Evolutionary conservation across 2,329 filamentous ascomycete species (phyloP), one percentile per base, ranked within the genome.

Genomic region (Monosporascus ibericus): DNA sequence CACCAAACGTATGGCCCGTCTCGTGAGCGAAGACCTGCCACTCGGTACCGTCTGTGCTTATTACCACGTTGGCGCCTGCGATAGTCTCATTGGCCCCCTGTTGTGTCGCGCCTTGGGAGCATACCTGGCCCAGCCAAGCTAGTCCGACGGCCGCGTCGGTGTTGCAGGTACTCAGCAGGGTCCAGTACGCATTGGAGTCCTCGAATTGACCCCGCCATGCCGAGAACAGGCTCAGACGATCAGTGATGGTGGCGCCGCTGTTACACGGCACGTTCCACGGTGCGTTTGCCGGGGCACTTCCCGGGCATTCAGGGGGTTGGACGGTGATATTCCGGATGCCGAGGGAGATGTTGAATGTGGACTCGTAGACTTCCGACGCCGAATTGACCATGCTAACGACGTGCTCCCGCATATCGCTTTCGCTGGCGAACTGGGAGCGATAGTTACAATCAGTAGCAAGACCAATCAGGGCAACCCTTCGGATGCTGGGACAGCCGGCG

Each of bases 21-120:
- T 97, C 92, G 67, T 97, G 92, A 30, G 92, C 92, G 70, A 97
- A 90, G 53, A 97, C 88, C 68, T 96, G 91, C 92, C 92, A 97
- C 67, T 96, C 92, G 3, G 84, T 87, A 22, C 81, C 78, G 0
- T 46, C 42, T 17, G 90, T 95, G 58, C 84, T 84, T 25, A 94
- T 85, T 22, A 99, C 90, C 1, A 99, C 89, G 65, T 96, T 97
- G 55, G 92, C 86, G 34, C 89, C 88, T 20, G 88, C 85, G 30
- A 95, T 87, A 1, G 85, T 89, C 70, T 94, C 88, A 55, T 81
- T 81, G 30, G 71, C 72, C 36, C 78, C 72, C 20, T 82, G 78
- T 5, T 74, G 73, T 9, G 51, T 47, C 79, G 87, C 76, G 27
- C 80, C 80, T 27, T 71, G 65, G 30, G 82, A 75, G 68, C 94